Base-by-base conservation (phyloP, 805 yeast genomes). In the Starmerella riodocensis region DNA sequence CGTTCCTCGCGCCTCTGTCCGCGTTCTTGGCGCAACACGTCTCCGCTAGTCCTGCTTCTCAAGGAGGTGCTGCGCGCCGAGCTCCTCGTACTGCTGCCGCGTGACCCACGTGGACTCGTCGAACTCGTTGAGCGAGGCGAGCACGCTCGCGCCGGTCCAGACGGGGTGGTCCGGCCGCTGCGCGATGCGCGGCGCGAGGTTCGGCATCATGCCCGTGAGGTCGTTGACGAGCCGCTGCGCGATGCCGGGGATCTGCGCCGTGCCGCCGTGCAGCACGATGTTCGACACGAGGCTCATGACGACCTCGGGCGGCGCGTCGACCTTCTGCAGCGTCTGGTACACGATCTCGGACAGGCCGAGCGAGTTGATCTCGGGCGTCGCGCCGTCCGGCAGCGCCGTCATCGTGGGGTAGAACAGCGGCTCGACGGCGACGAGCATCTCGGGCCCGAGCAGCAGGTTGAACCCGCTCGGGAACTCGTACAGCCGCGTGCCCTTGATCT, bases 61-160 rank as follows among this genome's bases (percentile, higher is more conserved):
- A 6, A 50, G 68, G 38, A 86, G 67, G 57, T 84, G 73, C 45
- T 81, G 93, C 14, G 76, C 76, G 6, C 96, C 96, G 21, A 77
- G 83, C 59, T 86, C 95, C 46, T 82, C 83, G 50, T 78, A 81
- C 60, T 86, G 96, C 50, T 71, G 74, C 55, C 75, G 78, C 32
- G 86, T 80, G 14, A 85, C 93, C 94, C 95, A 86, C 62, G 85
- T 79, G 11, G 43, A 36, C 59, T 84, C 94, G 59, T 86, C 95
- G 67, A 83, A 85, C 9, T 94, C 81, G 29, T 94, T 94, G 50
- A 86, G 66, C 43, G 91, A 77, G 6, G 93, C 76, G 42, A 86
- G 64, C 25, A 86, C 84, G 49, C 88, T 77, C 3, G 94, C 95
- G 34, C 96, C 96, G 32, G 86, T 70, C 94, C 95, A 86, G 12